phyloP scores from a whole-genome alignment of 352 stramenopile species.

The Phytophthora pluvialis region DNA sequence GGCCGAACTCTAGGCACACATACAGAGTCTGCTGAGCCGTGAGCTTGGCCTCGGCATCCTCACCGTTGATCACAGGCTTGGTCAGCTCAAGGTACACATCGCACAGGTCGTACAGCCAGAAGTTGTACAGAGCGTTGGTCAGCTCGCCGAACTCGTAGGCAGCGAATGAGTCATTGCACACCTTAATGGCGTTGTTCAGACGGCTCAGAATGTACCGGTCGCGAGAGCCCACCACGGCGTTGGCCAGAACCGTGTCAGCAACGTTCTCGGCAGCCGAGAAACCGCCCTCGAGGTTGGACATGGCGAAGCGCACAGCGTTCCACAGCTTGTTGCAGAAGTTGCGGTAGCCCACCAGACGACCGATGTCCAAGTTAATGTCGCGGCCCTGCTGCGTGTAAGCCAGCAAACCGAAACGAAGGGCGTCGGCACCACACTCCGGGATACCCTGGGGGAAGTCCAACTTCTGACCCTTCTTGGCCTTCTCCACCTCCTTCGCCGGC shows the following conservation, averaged over 20 bases:
- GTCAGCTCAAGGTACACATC: slow-evolving; percentile 99
- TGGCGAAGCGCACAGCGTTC: slow-evolving; percentile 98
- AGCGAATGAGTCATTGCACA: slow-evolving; percentile 86
- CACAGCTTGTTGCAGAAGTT: slow-evolving; percentile 99
- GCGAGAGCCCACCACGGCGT: slow-evolving; percentile 66
- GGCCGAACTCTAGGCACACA: slow-evolving; percentile 80
- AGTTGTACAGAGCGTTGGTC: slow-evolving; percentile 95
- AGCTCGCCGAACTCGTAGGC: slow-evolving; percentile 97
- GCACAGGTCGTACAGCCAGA: slow-evolving; percentile 99
- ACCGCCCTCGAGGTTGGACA: slow-evolving; percentile 94
- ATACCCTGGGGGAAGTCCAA: slow-evolving; percentile 99
- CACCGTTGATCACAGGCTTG: slow-evolving; percentile 96
- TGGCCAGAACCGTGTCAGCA: slow-evolving; percentile 65
- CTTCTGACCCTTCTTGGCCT: slow-evolving; percentile 97
- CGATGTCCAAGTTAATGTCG: slow-evolving; percentile 99
- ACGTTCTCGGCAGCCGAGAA: slow-evolving; percentile 64
- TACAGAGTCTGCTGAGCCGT: slow-evolving; percentile 88
- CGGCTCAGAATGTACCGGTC: slow-evolving; percentile 89
- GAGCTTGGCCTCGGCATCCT: slow-evolving; percentile 70
- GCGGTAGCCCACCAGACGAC: slow-evolving; percentile 98
- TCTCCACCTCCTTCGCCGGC: slow-evolving; percentile 96
- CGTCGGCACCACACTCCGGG: slow-evolving; percentile 98
- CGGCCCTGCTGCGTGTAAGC: slow-evolving; percentile 94
- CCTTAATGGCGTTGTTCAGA: slow-evolving; percentile 75
- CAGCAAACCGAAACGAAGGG: slow-evolving; percentile 98